Conservation (phyloP, 805 yeast species). For the Grigorovia yakushimaensis region DNA sequence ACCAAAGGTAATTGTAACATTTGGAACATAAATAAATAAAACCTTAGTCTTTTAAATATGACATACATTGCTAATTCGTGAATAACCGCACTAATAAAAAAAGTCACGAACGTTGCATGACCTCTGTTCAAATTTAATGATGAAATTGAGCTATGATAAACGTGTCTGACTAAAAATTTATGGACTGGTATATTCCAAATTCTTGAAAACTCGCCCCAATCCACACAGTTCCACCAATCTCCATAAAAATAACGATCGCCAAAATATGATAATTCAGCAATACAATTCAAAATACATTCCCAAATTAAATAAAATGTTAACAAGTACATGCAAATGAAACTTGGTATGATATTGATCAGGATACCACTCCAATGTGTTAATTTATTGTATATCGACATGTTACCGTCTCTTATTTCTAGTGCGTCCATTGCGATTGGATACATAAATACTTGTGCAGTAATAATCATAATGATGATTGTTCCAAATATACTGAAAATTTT, state of each 20-base stretch:
- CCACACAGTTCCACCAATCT: slow-evolving; percentile 94
- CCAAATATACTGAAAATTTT: slow-evolving; percentile 82
- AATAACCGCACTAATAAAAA: slow-evolving; percentile 66
- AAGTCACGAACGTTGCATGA: slow-evolving; percentile 69
- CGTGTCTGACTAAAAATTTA: slow-evolving; percentile 80
- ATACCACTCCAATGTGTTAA: slow-evolving; percentile 23
- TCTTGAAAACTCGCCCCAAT: slow-evolving; percentile 89
- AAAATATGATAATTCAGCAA: slow-evolving; percentile 83
- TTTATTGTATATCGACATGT: slow-evolving; percentile 18
- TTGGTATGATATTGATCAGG: slow-evolving; percentile 69
- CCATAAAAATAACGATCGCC: slow-evolving; percentile 92
- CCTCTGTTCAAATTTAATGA: slow-evolving; percentile 54
- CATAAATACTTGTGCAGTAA: slow-evolving; percentile 66
- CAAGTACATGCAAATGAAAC: slow-evolving; percentile 66
- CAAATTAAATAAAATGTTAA: slow-evolving; percentile 83
- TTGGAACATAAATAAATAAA: slow-evolving; percentile 71
- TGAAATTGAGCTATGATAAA: slow-evolving; percentile 82
- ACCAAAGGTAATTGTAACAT: slow-evolving; percentile 83
- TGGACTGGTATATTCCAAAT: slow-evolving; percentile 96
- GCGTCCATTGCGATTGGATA: slow-evolving; percentile 66
- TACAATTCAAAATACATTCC: slow-evolving; percentile 85
- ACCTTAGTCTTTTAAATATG: slow-evolving; percentile 72
- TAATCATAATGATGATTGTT: slow-evolving; percentile 70
- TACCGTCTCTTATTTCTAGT: slow-evolving; percentile 34
- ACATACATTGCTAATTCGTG: slow-evolving; percentile 93